Base-by-base conservation (phyloP, 805 yeast species). In the Kazachstania africana region DNA sequence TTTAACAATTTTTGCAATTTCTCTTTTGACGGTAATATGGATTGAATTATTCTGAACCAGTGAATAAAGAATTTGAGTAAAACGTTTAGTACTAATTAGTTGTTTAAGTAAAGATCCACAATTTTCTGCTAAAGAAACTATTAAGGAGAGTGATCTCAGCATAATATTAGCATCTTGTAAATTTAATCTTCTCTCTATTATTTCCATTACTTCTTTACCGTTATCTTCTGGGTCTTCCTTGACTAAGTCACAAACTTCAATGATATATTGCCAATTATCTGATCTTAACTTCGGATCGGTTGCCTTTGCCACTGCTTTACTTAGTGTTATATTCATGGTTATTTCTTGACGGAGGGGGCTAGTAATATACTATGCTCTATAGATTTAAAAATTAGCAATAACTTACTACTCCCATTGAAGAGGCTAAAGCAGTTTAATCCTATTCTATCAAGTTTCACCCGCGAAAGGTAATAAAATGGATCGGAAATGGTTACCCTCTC, bases 81-180 rank as follows among this genome's bases (percentile, higher is more conserved):
- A 76, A 3, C 60, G 42, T 39, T 66, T 65, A 14, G 79, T 65
- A 13, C 81, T 74, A 23, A 80, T 68, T 41, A 71, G 74, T 36
- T 63, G 75, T 42, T 70, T 72, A 59, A 74, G 66, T 48, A 73
- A 65, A 9, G 83, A 71, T 3, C 87, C 87, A 53, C 88, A 78
- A 51, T 79, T 80, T 48, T 78, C 84, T 2, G 84, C 82, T 18
- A 80, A 45, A 5, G 84, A 70, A 18, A 68, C 66, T 14, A 76
- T 48, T 28, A 72, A 43, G 0, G 77, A 57, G 13, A 80, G 47
- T 0, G 79, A 56, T 47, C 81, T 64, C 31, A 80, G 52, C 25
- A 76, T 68, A 3, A 75, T 73, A 49, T 79, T 80, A 14, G 81
- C 87, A 44, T 75, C 76, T 17, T 60, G 56, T 23, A 62, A 62